Evolutionary conservation across 1,284 basidiomycete species (phyloP).

Genomic region (Fomitopsis betulina): DNA sequence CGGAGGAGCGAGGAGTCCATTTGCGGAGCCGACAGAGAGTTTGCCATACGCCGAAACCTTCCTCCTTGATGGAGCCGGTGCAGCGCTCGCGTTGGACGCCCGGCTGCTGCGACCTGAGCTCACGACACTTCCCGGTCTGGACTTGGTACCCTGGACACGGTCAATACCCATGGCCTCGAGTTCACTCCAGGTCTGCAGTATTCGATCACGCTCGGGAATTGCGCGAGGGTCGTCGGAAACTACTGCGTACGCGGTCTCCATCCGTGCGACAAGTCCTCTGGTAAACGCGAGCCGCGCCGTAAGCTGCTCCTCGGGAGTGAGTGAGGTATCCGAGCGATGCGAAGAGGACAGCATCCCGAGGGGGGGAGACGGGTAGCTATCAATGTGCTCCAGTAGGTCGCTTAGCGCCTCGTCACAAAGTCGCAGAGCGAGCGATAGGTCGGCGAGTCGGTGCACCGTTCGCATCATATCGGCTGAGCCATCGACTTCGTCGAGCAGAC

Average conservation of each 20-base stretch:
- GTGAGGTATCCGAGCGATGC: conserved; percentile 35
- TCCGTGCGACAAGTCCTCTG: conserved; percentile 40
- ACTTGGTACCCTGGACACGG: conserved; percentile 51
- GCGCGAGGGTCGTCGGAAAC: conserved; percentile 56
- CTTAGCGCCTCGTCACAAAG: conserved; percentile 72
- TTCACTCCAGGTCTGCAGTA: conserved; percentile 75
- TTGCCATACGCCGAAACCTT: conserved; percentile 40
- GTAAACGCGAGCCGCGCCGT: conserved; percentile 59
- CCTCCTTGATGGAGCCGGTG: conserved; percentile 26
- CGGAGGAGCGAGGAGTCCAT: conserved; percentile 46
- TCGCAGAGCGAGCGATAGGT: conserved; percentile 43
- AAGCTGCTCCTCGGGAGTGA: conserved; percentile 62
- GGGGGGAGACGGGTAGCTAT: conserved; percentile 64
- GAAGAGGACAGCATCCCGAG: conserved; percentile 46
- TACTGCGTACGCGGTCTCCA: conserved; percentile 36
- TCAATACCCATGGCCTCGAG: conserved; percentile 76
- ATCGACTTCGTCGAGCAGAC: conserved; percentile 54
- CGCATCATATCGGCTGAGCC: conserved; percentile 45
- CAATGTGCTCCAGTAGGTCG: conserved; percentile 77
- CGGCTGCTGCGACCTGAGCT: conserved; percentile 53
- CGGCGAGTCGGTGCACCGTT: conserved; percentile 47
- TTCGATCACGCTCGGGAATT: conserved; percentile 50
- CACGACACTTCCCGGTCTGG: conserved; percentile 58
- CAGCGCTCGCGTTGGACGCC: conserved; percentile 34
- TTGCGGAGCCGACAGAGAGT: conserved; percentile 40